Evolutionary conservation across 495 filamentous ascomycete genomes (phyloP), one percentile per base, ranked within the genome.

Genomic region (Aspergillus cavernicola): DNA sequence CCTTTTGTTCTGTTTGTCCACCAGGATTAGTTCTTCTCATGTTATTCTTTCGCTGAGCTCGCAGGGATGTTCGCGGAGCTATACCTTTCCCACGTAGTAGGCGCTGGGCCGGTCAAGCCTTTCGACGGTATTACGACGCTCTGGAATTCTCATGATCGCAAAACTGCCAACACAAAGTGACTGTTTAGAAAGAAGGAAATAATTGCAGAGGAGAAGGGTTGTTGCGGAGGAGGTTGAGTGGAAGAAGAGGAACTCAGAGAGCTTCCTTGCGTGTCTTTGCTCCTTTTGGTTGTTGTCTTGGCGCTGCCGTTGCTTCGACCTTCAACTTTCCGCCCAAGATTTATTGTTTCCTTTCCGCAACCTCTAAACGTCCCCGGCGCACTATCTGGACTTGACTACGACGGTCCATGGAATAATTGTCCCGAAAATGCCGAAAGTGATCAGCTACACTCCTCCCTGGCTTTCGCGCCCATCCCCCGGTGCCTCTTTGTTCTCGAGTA

Each of bases 81-180:
- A 26, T 71, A 95, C 90, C 66, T 89, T 84, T 70, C 79, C 84
- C 32, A 80, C 72, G 58, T 89, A 92, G 70, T 96, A 96, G 53
- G 90, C 87, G 66, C 90, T 95, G 2, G 91, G 89, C 66, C 84
- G 85, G 68, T 96, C 91, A 42, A 96, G 81, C 50, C 91, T 75
- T 40, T 96, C 91, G 29, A 96, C 87, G 1, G 90, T 96, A 55
- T 80, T 81, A 15, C 40, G 56, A 10, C 40, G 40, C 44, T 47
- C 44, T 36, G 39, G 20, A 5, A 42, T 53, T 24, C 36, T 52
- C 61, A 63, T 63, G 20, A n/a, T 59, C 16, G 15, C 26, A 19
- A 46, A 18, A 18, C 22, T 36, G 26, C 3, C 12, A n/a, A 33
- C 4, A 33, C 7, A 36, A 31, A 23, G 22, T 10, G 15, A 23